Base-by-base conservation (phyloP, 768 basidiomycete genomes). In the Xerocomellus dryophilus region DNA sequence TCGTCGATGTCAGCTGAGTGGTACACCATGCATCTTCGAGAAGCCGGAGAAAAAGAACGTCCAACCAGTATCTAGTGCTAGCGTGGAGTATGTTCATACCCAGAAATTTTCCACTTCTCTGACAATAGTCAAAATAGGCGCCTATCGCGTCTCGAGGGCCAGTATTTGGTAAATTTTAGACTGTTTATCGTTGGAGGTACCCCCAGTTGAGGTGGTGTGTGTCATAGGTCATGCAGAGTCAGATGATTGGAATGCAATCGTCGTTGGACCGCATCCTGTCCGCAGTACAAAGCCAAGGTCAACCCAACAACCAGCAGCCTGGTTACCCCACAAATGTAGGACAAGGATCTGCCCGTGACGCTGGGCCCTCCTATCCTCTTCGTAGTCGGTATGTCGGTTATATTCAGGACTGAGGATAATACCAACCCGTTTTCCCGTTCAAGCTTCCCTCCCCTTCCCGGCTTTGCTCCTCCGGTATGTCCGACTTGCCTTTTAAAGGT, bases 201-300 rank as follows among this genome's bases (percentile, higher is more conserved):
- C 43, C 50, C 57, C 42, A 40, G 47, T 41, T 29, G 38, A 55
- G 23, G 14, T 35, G 7, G 27, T 27, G 34, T 17, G 18, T 21
- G 53, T 56, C 35, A 39, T 57, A 90, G 90, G 86, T 91, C 61
- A 89, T 93, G 83, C 90, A 93, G 69, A 90, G 89, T 72, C 91
- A 93, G 68, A 92, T 93, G 88, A 93, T 93, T 62, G 91, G 91
- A 62, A 90, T 93, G 86, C 92, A 93, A 71, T 88, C 90, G 6
- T 88, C 90, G 23, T 70, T 93, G 58, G 91, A 93, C 71, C 81
- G 91, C 47, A 93, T 93, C 66, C 73, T 93, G 50, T 74, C 79
- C 42, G 85, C 81, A 3, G 76, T 93, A 53, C 87, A 81, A 62
- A 64, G 47, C 40, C 76, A 74, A 60, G 62, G 61, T 40, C 76